Evolutionary conservation across 225 moss, liverwort and hornwort genomes (phyloP).

Genomic region (Pseudisothecium myosuroides): DNA sequence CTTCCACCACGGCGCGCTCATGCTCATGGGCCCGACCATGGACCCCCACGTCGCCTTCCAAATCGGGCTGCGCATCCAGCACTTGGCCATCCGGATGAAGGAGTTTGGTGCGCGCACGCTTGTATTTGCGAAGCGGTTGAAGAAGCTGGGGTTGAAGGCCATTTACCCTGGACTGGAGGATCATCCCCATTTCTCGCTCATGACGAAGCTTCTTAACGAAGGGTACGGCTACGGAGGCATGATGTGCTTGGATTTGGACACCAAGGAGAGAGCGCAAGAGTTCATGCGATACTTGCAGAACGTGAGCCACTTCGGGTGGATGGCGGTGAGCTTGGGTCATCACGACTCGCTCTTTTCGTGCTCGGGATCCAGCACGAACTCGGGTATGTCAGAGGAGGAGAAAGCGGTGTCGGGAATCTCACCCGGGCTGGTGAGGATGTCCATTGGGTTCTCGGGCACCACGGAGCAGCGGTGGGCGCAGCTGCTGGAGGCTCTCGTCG

Average conservation of each 20-base stretch:
- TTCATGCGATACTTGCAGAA: conserved; percentile 81
- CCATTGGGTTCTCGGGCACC: conserved; percentile 79
- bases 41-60: conserved; percentile 88
- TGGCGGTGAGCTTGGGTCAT: conserved; percentile 82
- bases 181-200: conserved; percentile 67
- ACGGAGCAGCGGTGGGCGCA: conserved; percentile 76
- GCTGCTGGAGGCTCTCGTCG: conserved; percentile 61
- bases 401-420: conserved; percentile 37
- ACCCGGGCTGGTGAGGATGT: conserved; percentile 73
- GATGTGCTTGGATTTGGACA: conserved; percentile 76
- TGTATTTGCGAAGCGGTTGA: conserved; percentile 56
- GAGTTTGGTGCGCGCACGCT: conserved; percentile 66
- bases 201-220: conserved; percentile 56
- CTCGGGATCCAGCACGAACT: conserved; percentile 59
- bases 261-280: conserved; percentile 59
- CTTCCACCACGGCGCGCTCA: conserved; percentile 68
- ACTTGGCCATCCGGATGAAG: conserved; percentile 76
- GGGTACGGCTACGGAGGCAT: conserved; percentile 84
- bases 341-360: conserved; percentile 89
- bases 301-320: conserved; percentile 63
- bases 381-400: conserved; percentile 43
- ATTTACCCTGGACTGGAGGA: conserved; percentile 82
- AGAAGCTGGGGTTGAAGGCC: conserved; percentile 58
- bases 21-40: conserved; percentile 93
- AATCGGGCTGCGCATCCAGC: conserved; percentile 67